Conservation (phyloP, 164 flowering plant genomes). For the Vitis rotundifolia region DNA sequence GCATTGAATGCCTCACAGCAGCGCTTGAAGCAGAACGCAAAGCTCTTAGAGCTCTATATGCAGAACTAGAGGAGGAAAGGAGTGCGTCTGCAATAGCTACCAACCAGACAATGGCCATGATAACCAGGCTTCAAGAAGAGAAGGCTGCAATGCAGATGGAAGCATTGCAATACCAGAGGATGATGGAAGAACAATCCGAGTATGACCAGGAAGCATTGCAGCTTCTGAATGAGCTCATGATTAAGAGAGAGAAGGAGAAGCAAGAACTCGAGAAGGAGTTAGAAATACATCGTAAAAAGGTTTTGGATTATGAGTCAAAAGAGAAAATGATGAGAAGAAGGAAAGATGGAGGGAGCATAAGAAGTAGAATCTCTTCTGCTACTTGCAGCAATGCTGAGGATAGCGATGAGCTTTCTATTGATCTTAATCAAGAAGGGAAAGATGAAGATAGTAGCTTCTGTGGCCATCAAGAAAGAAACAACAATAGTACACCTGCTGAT, state of each 20-base stretch:
- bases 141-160: constrained; percentile 94
- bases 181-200: constrained; percentile 97
- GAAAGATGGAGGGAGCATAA: constrained; percentile 31
- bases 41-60: constrained; percentile 59
- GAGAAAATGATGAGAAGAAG: constrained; percentile 47
- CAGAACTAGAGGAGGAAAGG: constrained; percentile 89
- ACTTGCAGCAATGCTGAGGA: constrained; percentile 63
- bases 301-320: constrained; percentile 49
- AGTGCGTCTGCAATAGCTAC: constrained; percentile 87
- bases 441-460: constrained; percentile 37
- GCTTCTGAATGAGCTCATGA: constrained; percentile 79
- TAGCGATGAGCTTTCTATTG: constrained; percentile 63
- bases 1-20: constrained; percentile 56
- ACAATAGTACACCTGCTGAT: constrained; percentile 50
- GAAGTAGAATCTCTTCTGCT: constrained; percentile 53
- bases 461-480: constrained; percentile 32
- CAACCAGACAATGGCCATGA: constrained; percentile 97
- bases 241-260: constrained; percentile 85
- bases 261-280: constrained; percentile 71
- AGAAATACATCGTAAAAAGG: constrained; percentile 50
- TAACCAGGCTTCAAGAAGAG: constrained; percentile 90
- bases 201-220: constrained; percentile 88
- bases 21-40: constrained; percentile 57
- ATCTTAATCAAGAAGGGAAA: constrained; percentile 53
- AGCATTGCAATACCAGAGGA: constrained; percentile 88